phyloP scores from a whole-genome alignment of 148 eudicot genomes.

The Talinum fruticosum region DNA sequence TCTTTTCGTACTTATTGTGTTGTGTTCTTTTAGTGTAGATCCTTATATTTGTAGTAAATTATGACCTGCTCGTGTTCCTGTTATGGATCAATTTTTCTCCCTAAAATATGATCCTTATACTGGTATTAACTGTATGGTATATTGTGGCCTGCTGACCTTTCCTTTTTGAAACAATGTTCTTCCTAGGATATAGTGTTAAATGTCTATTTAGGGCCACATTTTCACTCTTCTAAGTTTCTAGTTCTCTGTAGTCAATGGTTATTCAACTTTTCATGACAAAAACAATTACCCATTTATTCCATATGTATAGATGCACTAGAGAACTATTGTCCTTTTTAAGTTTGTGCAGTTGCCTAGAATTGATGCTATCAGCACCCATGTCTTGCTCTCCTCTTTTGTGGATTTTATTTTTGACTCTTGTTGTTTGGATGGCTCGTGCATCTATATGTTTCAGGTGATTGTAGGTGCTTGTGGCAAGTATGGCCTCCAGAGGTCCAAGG shows the following conservation, averaged over 20 bases:
- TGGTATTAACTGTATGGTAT: too few species aligned
- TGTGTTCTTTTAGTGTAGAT: too few species aligned
- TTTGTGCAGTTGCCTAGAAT: background rate
- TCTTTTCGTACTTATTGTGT: background rate
- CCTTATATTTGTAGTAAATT: too few species aligned
- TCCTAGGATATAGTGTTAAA: background rate
- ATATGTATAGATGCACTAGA: background rate
- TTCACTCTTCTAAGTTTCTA: background rate
- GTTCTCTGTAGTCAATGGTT: background rate
- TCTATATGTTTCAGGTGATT: conserved; percentile 14
- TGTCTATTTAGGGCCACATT: background rate
- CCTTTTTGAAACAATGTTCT: background rate
- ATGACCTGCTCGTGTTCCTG: too few species aligned
- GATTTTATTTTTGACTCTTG: background rate
- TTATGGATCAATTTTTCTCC: too few species aligned
- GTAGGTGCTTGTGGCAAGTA: conserved; percentile 28
- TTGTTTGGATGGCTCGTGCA: background rate
- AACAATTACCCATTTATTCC: background rate
- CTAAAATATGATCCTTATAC: too few species aligned
- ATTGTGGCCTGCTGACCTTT: background rate
- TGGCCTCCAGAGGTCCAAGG: conserved; percentile 99
- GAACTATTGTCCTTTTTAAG: background rate
- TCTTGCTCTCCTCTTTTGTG: background rate
- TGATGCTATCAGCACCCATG: background rate
- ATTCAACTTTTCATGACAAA: background rate